phyloP scores from a whole-genome alignment of 805 yeast species.

The Scheffersomyces ergatensis region DNA sequence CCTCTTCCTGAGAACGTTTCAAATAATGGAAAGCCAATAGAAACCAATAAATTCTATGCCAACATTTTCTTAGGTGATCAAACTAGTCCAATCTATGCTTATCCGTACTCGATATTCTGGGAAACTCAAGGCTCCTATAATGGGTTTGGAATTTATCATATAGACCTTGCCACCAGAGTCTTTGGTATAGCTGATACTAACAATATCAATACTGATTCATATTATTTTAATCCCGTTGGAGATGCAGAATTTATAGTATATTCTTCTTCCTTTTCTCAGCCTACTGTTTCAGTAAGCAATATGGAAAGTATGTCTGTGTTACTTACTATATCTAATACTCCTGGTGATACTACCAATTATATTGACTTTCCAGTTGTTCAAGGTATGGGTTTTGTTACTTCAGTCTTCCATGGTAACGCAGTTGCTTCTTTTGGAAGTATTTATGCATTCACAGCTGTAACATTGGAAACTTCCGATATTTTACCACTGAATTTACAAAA shows the following conservation, averaged over 20 bases:
- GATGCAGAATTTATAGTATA: slow-evolving; percentile 56
- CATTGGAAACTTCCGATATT: slow-evolving; percentile 23
- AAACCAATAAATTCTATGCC: slow-evolving; percentile 76
- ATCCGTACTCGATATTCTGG: slow-evolving; percentile 68
- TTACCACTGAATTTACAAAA: slow-evolving; percentile 46
- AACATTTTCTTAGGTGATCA: slow-evolving; percentile 60
- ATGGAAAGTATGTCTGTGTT: slow-evolving; percentile 52
- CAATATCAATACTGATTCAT: slow-evolving; percentile 38
- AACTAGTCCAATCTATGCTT: slow-evolving; percentile 54
- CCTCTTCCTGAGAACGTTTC: slow-evolving; percentile 47
- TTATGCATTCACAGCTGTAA: slow-evolving; percentile 19
- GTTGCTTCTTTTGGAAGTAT: slow-evolving; percentile 41
- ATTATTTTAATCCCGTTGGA: slow-evolving; percentile 56
- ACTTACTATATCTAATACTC: slow-evolving; percentile 36
- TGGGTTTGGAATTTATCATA: slow-evolving; percentile 66
- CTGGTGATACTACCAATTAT: slow-evolving; percentile 31
- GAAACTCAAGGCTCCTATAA: slow-evolving; percentile 38
- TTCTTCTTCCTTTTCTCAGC: slow-evolving; percentile 43
- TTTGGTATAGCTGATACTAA: slow-evolving; percentile 48
- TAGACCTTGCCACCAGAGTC: slow-evolving; percentile 40
- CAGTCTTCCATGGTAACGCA: slow-evolving; percentile 48
- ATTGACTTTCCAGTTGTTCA: slow-evolving; percentile 64
- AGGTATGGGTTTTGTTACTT: slow-evolving; percentile 83
- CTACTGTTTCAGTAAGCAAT: slow-evolving; percentile 43
- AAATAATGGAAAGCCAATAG: slow-evolving; percentile 42